phyloP scores from a whole-genome alignment of 768 basidiomycete species.

The Russula lepida region DNA sequence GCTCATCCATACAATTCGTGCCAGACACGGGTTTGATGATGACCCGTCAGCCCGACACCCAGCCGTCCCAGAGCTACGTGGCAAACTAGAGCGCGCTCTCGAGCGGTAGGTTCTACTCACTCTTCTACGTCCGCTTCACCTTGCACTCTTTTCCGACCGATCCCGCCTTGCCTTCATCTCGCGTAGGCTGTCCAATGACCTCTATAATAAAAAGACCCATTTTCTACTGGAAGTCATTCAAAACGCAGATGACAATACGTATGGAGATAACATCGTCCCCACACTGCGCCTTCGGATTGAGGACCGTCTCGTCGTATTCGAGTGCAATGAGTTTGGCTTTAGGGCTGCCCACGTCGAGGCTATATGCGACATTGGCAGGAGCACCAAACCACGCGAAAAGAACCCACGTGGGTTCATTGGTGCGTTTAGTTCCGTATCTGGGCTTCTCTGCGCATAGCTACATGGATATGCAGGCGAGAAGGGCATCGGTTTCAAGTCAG shows the following conservation, averaged over 20 bases:
- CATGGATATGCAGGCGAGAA: constrained; percentile 23
- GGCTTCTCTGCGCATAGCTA: neutral
- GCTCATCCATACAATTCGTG: constrained; percentile 8
- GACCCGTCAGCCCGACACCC: neutral
- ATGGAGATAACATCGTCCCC: constrained; percentile 10
- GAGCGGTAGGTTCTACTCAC: constrained; percentile 10
- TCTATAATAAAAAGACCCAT: constrained; percentile 26
- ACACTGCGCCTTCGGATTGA: constrained; percentile 16
- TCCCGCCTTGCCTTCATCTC: too few relatives aligned
- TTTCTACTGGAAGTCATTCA: constrained; percentile 27
- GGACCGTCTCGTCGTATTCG: constrained; percentile 10
- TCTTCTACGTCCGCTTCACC: neutral
- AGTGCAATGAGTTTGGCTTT: constrained; percentile 26
- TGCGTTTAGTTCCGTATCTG: neutral
- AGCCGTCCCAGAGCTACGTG: constrained; percentile 4
- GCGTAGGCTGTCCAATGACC: constrained; percentile 22
- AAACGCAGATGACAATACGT: constrained; percentile 26
- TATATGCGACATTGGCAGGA: constrained; percentile 25
- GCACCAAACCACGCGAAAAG: constrained; percentile 22
- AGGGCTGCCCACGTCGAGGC: constrained; percentile 21
- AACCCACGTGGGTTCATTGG: constrained; percentile 19
- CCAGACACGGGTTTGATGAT: constrained; percentile 10
- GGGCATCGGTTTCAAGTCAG: constrained; percentile 28
- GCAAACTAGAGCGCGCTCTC: constrained; percentile 18
- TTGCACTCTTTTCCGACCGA: neutral